Percentiles rank a stretch among this genome's conserved stretches.
Conservation (phyloP, 1,284 basidiomycete genomes). For the Cutaneotrichosporon spelunceum region DNA sequence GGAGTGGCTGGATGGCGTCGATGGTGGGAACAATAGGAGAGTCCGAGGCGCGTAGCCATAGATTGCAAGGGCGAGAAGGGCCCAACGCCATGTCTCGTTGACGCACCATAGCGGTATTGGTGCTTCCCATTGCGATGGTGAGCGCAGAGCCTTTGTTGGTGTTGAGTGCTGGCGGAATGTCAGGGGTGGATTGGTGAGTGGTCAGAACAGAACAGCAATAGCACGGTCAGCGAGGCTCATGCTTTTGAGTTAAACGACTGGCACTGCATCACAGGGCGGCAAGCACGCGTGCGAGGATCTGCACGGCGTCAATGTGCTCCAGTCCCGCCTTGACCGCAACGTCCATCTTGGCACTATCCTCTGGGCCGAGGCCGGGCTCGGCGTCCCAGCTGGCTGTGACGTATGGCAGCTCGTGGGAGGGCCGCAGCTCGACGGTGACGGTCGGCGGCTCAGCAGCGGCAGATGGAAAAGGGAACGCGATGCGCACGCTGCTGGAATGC, state of each 20-base stretch:
- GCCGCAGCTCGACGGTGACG: slow-evolving; percentile 12
- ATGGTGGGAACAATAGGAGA: not conserved
- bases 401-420: slow-evolving; percentile 4
- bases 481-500: slow-evolving; percentile 11
- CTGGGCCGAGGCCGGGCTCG: slow-evolving; percentile 1
- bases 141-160: not conserved
- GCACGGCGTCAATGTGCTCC: not conserved
- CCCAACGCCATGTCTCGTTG: not conserved
- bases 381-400: slow-evolving; percentile 10
- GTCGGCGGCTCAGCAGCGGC: slow-evolving; percentile 2
- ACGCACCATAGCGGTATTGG: not conserved
- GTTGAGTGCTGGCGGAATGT: not conserved
- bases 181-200: no score
- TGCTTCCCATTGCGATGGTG: not conserved
- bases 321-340: not conserved
- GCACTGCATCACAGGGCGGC: not conserved
- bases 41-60: not conserved
- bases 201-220: no score
- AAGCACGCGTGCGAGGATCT: not conserved
- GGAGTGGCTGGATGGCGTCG: not conserved
- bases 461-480: slow-evolving; percentile 1
- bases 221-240: no score
- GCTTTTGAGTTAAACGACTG: not conserved
- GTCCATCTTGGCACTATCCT: not conserved
- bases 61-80: not conserved